Evolutionary conservation across 306 rosid genomes (phyloP).

Genomic region (Medicago ruthenica): DNA sequence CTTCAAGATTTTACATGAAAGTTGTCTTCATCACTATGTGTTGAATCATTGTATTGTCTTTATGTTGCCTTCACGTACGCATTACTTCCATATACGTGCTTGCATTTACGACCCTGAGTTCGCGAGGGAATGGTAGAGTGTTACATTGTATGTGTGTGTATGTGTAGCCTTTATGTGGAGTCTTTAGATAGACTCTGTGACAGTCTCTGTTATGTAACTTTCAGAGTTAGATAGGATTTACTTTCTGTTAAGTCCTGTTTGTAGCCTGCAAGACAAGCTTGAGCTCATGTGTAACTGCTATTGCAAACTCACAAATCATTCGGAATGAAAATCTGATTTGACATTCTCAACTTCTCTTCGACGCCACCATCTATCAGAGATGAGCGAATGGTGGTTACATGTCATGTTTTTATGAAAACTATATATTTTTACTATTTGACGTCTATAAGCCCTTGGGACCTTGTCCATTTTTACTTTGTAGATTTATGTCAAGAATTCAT

Average conservation of each 20-base stretch:
- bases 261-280: conserved; percentile 4
- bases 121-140: not conserved
- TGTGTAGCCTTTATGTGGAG: not conserved
- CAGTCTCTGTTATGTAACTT: conserved; percentile 13
- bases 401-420: conserved; percentile 10
- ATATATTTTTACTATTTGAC: conserved; percentile 16
- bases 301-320: not conserved
- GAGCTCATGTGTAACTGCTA: not conserved
- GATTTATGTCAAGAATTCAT: conserved; percentile 13
- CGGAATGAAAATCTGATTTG: not conserved
- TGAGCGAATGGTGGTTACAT: conserved; percentile 24
- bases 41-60: not conserved
- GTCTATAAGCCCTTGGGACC: not conserved
- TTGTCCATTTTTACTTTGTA: not conserved
- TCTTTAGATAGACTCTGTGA: not conserved
- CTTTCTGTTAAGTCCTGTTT: not conserved
- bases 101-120: not conserved
- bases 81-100: not conserved
- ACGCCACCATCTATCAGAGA: not conserved
- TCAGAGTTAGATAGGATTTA: not conserved
- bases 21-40: conserved; percentile 2
- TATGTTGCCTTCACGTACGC: not conserved
- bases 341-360: conserved; percentile 4
- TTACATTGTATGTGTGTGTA: not conserved
- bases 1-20: not conserved